Evolutionary conservation across 2,329 filamentous ascomycete species (phyloP).

Genomic region (Neonectria hederae): DNA sequence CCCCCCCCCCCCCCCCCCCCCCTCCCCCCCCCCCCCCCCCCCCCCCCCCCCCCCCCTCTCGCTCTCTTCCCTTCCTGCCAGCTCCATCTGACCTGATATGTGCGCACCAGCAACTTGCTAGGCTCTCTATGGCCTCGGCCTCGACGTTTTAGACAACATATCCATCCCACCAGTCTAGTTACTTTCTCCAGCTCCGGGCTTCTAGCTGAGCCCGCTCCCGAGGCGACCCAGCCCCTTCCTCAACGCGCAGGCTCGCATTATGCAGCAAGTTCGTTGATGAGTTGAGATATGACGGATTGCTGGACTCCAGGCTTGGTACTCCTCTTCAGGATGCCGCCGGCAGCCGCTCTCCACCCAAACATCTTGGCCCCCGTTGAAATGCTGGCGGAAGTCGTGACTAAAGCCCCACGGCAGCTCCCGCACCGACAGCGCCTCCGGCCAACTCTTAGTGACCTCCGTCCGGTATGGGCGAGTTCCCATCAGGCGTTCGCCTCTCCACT

Average conservation of each 20-base stretch:
- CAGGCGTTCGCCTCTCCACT: constrained; percentile 14
- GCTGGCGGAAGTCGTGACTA: not conserved
- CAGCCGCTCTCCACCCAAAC: constrained; percentile 26
- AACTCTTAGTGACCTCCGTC: not conserved
- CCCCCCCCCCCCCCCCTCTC: not conserved
- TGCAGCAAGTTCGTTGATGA: constrained; percentile 24
- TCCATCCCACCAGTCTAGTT: not conserved
- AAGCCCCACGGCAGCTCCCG: constrained; percentile 18
- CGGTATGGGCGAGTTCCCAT: not conserved
- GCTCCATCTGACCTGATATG: not conserved
- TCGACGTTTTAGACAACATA: not conserved
- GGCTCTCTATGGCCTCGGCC: not conserved
- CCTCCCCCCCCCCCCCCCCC: not conserved
- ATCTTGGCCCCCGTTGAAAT: constrained; percentile 17
- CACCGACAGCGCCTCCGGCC: not conserved
- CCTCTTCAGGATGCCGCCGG: constrained; percentile 29
- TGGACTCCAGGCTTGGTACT: not conserved
- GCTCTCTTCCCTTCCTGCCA: constrained; percentile 1
- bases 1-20: not conserved
- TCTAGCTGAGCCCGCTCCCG: constrained; percentile 2
- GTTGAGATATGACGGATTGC: constrained; percentile 33
- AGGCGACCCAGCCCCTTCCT: not conserved
- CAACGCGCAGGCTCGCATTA: constrained; percentile 14
- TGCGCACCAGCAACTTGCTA: not conserved
- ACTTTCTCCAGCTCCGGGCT: not conserved